These are phyloP conservation scores for Lojkania enalia DNA, from an alignment of 2,329 filamentous ascomycete genomes.

Conservation along the genomic window DNA sequence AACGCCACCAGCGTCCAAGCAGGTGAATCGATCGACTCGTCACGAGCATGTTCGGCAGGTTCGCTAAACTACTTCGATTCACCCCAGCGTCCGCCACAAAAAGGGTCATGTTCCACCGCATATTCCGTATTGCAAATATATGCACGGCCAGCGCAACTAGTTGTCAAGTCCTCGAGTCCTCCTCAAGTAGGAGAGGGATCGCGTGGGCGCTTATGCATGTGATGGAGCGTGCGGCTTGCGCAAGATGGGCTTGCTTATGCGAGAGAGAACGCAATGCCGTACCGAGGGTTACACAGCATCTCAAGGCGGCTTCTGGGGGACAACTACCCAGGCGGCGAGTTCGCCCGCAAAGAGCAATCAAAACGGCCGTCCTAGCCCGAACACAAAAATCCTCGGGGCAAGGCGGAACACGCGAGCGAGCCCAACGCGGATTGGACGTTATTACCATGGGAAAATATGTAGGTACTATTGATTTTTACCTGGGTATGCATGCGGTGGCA, in stretches of 20 bases:
- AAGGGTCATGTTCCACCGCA: slow-evolving; percentile 15
- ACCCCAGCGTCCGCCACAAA: neutral
- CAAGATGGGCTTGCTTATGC: slow-evolving; percentile 13
- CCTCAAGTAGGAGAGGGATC: slow-evolving; percentile 5
- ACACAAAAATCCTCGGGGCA: too few relatives aligned
- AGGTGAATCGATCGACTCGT: neutral
- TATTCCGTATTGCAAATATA: slow-evolving; percentile 5
- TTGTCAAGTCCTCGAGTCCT: slow-evolving; percentile 4
- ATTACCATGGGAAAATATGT: too few relatives aligned
- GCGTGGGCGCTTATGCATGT: slow-evolving; percentile 35
- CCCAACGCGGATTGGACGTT: too few relatives aligned
- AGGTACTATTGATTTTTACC: too few relatives aligned
- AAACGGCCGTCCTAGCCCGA: neutral
- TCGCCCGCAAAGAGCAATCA: neutral
- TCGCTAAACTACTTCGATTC: neutral
- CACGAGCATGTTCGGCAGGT: neutral
- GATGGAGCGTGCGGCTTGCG: slow-evolving; percentile 23
- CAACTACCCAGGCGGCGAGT: neutral
- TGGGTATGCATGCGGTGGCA: too few relatives aligned
- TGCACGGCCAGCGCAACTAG: slow-evolving; percentile 21
- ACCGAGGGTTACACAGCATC: slow-evolving; percentile 25
- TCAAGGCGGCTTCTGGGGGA: neutral
- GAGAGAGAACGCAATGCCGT: slow-evolving; percentile 15
- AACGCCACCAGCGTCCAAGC: too few relatives aligned
- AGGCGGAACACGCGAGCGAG: too few relatives aligned